A percentile compares a stretch with the other conserved stretches of the same genome.
Evolutionary conservation across 2,329 filamentous ascomycete species (phyloP).

Genomic region (Pseudogymnoascus sp.): DNA sequence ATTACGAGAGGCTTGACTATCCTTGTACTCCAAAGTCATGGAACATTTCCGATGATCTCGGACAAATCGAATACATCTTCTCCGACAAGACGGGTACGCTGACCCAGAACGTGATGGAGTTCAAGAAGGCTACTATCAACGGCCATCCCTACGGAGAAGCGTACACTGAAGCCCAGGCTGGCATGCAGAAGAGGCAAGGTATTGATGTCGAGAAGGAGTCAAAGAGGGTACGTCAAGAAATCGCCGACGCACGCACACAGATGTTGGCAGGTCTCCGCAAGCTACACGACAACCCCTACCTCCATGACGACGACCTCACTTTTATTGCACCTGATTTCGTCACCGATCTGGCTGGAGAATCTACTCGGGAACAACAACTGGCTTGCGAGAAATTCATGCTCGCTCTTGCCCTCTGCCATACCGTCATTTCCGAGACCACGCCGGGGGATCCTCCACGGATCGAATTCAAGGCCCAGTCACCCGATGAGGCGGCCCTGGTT

Average conservation of each 20-base stretch:
- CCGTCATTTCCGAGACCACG: conserved; percentile 81
- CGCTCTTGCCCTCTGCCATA: conserved; percentile 86
- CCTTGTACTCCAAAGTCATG: conserved; percentile 95
- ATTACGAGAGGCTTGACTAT: conserved; percentile 88
- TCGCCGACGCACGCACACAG: conserved; percentile 63
- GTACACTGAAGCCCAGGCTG: conserved; percentile 92
- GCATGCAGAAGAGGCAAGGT: conserved; percentile 87
- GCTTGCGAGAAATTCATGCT: conserved; percentile 91
- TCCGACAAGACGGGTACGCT: conserved; percentile 88
- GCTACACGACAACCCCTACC: conserved; percentile 81
- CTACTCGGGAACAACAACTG: conserved; percentile 64
- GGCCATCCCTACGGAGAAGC: conserved; percentile 92
- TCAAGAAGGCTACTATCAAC: conserved; percentile 96
- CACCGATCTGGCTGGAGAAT: conserved; percentile 68
- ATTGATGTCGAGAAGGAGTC: conserved; percentile 77
- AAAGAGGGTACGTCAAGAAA: conserved; percentile 63
- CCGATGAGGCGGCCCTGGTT: conserved; percentile 90
- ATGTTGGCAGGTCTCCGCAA: conserved; percentile 66
- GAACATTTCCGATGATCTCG: conserved; percentile 97
- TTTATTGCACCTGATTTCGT: conserved; percentile 90
- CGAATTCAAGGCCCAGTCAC: conserved; percentile 93
- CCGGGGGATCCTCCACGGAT: conserved; percentile 85
- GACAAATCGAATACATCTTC: conserved; percentile 98
- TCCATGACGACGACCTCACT: conserved; percentile 81
- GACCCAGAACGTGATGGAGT: conserved; percentile 95